These are phyloP conservation scores for Solanum gandarillasii DNA, from an alignment of 257 asterid species.

Conservation along the genomic window DNA sequence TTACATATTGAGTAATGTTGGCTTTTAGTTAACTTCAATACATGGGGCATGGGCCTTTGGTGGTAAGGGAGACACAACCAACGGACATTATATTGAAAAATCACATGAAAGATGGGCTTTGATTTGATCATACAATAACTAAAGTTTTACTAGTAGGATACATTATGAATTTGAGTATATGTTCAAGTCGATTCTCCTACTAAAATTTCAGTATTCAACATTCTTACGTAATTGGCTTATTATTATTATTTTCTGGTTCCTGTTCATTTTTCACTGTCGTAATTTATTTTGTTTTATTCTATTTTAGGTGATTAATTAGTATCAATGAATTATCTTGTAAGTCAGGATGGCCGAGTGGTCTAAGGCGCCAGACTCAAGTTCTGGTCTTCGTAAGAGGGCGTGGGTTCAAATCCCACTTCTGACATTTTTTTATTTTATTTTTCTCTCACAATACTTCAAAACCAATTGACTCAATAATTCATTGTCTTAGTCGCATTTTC, in stretches of 20 bases:
- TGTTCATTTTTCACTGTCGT: background rate
- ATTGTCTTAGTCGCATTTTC: too few relatives aligned
- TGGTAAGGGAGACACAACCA: background rate
- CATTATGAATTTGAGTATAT: background rate
- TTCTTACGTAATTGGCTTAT: background rate
- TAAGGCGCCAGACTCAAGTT: conserved; percentile 99
- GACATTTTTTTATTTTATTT: conserved; percentile 12
- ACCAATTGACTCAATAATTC: too few relatives aligned
- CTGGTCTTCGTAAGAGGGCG: conserved; percentile 79
- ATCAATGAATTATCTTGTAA: too few relatives aligned
- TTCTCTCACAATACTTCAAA: too few relatives aligned
- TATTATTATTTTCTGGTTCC: background rate
- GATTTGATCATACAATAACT: background rate
- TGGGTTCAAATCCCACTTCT: conserved; percentile 85
- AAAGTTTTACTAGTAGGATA: background rate
- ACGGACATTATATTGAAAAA: background rate
- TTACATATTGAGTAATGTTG: background rate
- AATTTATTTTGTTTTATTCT: background rate
- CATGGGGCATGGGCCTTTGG: background rate
- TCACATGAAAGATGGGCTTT: background rate
- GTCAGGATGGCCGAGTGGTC: conserved; percentile 99
- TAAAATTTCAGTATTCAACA: background rate
- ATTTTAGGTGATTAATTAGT: background rate
- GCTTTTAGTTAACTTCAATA: background rate
- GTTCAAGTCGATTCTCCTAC: background rate